phyloP scores from a whole-genome alignment of 2,329 filamentous ascomycete genomes.

The Aspergillus sp. region DNA sequence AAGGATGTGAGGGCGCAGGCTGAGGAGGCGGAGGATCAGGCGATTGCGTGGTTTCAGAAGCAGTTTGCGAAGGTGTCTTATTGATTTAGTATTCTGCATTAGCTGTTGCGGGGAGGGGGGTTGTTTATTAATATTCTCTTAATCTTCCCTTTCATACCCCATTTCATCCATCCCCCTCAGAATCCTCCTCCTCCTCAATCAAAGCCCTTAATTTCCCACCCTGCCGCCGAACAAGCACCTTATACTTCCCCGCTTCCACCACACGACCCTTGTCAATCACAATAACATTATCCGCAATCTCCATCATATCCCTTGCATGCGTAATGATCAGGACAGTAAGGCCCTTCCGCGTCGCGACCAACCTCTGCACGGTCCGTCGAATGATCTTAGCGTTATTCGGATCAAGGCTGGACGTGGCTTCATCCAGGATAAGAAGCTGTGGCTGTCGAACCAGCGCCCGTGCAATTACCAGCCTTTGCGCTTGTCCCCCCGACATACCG shows the following conservation, averaged over 20 bases:
- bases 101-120: too few relatives aligned
- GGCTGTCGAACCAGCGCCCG: conserved; percentile 73
- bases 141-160: not conserved
- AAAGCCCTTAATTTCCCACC: conserved; percentile 52
- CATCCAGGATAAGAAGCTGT: conserved; percentile 76
- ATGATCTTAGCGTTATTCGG: conserved; percentile 66
- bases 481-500: conserved; percentile 75
- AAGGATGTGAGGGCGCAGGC: conserved; percentile 27
- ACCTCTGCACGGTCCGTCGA: conserved; percentile 59
- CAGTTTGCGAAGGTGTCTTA: conserved; percentile 15
- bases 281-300: conserved; percentile 70
- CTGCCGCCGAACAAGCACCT: conserved; percentile 54
- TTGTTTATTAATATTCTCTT: too few relatives aligned
- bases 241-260: conserved; percentile 70
- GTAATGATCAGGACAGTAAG: conserved; percentile 80
- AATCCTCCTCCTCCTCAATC: conserved; percentile 23
- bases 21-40: conserved; percentile 30
- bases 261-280: conserved; percentile 69
- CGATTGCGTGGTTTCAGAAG: conserved; percentile 23
- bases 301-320: conserved; percentile 85
- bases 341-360: conserved; percentile 49
- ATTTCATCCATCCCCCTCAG: not conserved
- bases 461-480: conserved; percentile 79
- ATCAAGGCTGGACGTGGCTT: conserved; percentile 82
- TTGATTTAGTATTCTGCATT: not conserved